These are phyloP conservation scores for Pseudomicrostroma phylloplanum DNA, from an alignment of 1,284 basidiomycete species.

Conservation along the genomic window DNA sequence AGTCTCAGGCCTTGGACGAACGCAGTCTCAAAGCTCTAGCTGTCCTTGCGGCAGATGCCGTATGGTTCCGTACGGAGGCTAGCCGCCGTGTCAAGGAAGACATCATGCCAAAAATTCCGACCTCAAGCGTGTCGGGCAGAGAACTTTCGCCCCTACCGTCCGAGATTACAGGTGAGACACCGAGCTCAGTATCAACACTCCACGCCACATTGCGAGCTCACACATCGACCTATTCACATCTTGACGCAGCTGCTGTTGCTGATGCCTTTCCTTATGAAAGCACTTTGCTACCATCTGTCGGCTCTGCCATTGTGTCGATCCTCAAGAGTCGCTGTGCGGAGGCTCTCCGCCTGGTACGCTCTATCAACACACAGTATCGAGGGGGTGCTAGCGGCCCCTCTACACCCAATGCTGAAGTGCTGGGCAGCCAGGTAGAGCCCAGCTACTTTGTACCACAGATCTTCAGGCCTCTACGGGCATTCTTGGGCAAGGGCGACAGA, in stretches of 20 bases:
- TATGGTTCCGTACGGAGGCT: conserved; percentile 9
- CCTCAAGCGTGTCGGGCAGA: not conserved
- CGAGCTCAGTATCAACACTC: too few relatives aligned
- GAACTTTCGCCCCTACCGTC: not conserved
- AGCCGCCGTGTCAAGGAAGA: not conserved
- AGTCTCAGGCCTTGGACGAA: conserved; percentile 5
- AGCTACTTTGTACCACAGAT: conserved; percentile 78
- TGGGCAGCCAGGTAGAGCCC: conserved; percentile 54
- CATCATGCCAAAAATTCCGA: not conserved
- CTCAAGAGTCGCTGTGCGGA: conserved; percentile 74
- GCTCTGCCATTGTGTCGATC: conserved; percentile 52
- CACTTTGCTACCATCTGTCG: conserved; percentile 9
- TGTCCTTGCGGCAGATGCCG: conserved; percentile 13
- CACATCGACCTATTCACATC: too few relatives aligned
- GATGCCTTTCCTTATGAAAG: conserved; percentile 3
- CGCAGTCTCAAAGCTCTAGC: conserved; percentile 8
- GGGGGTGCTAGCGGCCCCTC: not conserved
- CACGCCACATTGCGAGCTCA: too few relatives aligned
- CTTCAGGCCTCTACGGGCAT: conserved; percentile 63
- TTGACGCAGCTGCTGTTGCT: not conserved
- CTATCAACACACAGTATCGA: conserved; percentile 77
- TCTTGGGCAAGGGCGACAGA: conserved; percentile 11
- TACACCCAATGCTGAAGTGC: not conserved
- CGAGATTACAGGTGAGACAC: too few relatives aligned
- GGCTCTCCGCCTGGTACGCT: conserved; percentile 74